These are phyloP conservation scores for Reutealis trisperma DNA, from an alignment of 345 rosid species.

Conservation along the genomic window DNA sequence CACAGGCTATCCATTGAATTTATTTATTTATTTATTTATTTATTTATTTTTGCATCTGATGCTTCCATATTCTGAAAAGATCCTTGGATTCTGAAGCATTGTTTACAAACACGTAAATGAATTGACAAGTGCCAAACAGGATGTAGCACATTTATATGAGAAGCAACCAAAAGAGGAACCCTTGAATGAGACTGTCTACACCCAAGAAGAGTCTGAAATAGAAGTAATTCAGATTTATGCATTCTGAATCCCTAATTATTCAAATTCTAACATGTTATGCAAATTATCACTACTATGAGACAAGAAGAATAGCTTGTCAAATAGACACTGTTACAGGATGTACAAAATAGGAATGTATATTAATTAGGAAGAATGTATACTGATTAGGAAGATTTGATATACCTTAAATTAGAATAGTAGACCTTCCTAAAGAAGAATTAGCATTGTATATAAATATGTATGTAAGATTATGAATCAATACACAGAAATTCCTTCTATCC, in stretches of 20 bases:
- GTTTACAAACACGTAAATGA: neutral
- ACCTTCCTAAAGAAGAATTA: too few relatives aligned
- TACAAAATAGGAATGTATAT: too few relatives aligned
- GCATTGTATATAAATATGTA: too few relatives aligned
- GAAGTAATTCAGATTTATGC: constrained; percentile 2
- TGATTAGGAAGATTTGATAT: too few relatives aligned
- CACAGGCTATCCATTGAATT: neutral
- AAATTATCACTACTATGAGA: constrained; percentile 1
- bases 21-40: too few relatives aligned
- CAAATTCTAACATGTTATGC: constrained; percentile 2
- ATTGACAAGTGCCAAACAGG: neutral
- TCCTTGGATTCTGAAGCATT: neutral
- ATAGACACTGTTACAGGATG: too few relatives aligned
- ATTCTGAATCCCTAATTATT: neutral
- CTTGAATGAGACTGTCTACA: neutral
- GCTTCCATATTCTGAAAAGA: neutral
- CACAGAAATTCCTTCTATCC: too few relatives aligned
- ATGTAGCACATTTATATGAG: constrained; percentile 1
- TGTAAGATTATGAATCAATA: too few relatives aligned
- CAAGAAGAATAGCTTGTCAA: constrained; percentile 12
- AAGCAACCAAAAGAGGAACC: constrained; percentile 8
- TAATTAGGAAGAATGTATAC: too few relatives aligned
- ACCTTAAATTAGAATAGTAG: too few relatives aligned
- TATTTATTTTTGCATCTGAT: constrained; percentile 14
- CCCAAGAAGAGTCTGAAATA: neutral